Base-by-base conservation (phyloP, 495 filamentous ascomycete genomes). In the Letharia columbiana region DNA sequence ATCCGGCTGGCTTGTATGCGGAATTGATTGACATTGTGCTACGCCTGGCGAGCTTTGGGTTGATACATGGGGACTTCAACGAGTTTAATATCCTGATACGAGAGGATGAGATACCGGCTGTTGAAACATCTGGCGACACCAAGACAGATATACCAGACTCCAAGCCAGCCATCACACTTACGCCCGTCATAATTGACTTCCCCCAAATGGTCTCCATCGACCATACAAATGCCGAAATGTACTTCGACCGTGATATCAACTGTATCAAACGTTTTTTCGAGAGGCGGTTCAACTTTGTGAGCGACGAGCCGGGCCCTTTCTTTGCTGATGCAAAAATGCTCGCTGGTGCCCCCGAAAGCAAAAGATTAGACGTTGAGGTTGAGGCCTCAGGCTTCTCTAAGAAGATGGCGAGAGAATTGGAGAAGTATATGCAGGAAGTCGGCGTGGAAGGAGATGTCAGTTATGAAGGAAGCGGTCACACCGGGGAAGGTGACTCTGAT, bases 1-100 rank as follows among this genome's bases (percentile, higher is more conserved):
- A 95, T 61, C 90, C 91, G 1, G 90, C 90, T 12, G 73, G 71
- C 39, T 80, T 99, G 28, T 98, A 98, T 77, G 87, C 88, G 45
- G 89, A 96, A 62, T 79, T 99, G 62, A 95, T 99, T 75, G 83
- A 86, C 62, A 84, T 96, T 67, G 91, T 97, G 66, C 74, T 99
- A 54, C 80, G 85, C 60, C 82, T 99, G 35, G 94, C 94, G n/a
- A 81, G 83, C 40, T 87, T 89, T 71, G 95, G 94, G 11, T 78
- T 99, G 64, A 98, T 99, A 63, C 94, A 99, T 75, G 95, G 94
- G 69, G 94, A 99, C 74, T 98, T 96, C 79, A 99, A 99, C 78
- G 95, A 98, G 78, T 99, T 99, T 81, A 99, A 99, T 73, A 91
- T 99, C 66, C 81, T 99, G 28, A 87, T 98, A 75, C 87, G 91